Evolutionary conservation across 495 filamentous ascomycete species (phyloP), one percentile per base, ranked within the genome.

Genomic region (Durotheca rogersii): DNA sequence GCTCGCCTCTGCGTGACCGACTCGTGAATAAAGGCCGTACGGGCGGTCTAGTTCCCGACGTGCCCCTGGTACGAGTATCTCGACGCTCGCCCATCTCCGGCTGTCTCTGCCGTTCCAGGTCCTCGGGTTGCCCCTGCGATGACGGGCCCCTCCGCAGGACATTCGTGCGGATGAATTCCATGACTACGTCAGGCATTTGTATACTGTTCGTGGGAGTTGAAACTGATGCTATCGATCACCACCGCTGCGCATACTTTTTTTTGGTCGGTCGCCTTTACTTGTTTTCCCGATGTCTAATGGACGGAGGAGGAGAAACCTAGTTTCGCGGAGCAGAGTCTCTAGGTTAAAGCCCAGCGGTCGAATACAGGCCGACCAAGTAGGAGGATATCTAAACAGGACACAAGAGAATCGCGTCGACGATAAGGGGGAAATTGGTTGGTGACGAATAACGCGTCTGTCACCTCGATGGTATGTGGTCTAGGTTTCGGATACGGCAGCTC

Each of bases 1-100:
- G 72, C 48, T 31, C 54, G 36, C 14, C 52, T 39, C 48, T 51
- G 27, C 47, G 62, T 6, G 52, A 58, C 32, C 61, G 62, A 33
- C 64, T 55, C 11, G 63, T 62, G 53, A 73, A 65, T 29, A 72
- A 49, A 27, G 53, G 48, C 18, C 63, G 65, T 33, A 73, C 47
- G 2, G 59, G 27, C 1, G 69, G 69, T 17, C 67, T 66, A 30
- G 42, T 41, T 10, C 56, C 27, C 16, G 43, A 43, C 30, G 58
- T 52, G 20, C 49, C 42, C 34, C 61, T 56, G 19, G 47, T 20
- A 38, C 35, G 39, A 17, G 48, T 10, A 31, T 18, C 27, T 37
- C 17, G 30, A 18, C 44, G 48, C 48, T 60, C 56, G 17, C 47
- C 40, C 66, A 71, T 71, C 42, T 70, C 64, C 6, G 33, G 38